Evolutionary conservation across 768 basidiomycete species (phyloP).

Genomic region (Chalciporus sphaerocephalus): DNA sequence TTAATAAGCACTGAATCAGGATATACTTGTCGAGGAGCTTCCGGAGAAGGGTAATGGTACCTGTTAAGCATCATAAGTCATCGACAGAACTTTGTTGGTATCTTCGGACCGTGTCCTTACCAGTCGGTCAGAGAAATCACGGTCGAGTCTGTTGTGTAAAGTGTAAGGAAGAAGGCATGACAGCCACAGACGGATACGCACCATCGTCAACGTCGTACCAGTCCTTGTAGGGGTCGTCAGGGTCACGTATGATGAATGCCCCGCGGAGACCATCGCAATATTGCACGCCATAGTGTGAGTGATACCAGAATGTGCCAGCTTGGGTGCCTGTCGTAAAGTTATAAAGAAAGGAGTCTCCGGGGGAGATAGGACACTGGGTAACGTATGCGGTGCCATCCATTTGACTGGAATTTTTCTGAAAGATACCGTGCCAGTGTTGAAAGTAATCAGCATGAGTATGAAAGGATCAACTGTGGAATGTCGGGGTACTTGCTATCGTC

Average conservation of each 20-base stretch:
- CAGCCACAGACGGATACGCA: constrained; percentile 4
- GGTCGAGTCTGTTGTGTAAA: not conserved
- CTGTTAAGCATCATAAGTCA: constrained; percentile 7
- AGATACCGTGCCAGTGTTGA: constrained; percentile 29
- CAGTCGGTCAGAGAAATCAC: constrained; percentile 33
- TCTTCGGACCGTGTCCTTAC: constrained; percentile 16
- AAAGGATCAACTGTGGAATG: too few species aligned
- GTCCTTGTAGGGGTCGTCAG: constrained; percentile 17
- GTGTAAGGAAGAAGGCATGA: too few species aligned
- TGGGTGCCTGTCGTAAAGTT: constrained; percentile 31
- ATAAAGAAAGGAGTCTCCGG: constrained; percentile 33
- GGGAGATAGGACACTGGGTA: constrained; percentile 39
- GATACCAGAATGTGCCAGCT: constrained; percentile 39
- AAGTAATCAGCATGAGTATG: too few species aligned
- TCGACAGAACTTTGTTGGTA: too few species aligned
- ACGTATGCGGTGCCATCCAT: constrained; percentile 35
- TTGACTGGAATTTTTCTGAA: constrained; percentile 19
- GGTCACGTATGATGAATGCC: constrained; percentile 41
- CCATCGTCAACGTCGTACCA: constrained; percentile 22
- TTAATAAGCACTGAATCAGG: constrained; percentile 37
- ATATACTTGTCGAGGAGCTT: constrained; percentile 6
- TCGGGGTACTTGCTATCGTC: too few species aligned
- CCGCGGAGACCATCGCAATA: constrained; percentile 44
- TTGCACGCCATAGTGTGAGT: constrained; percentile 20
- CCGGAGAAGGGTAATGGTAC: constrained; percentile 14